Base-by-base conservation (phyloP, 2,329 filamentous ascomycete genomes). In the Penicillium sp. region DNA sequence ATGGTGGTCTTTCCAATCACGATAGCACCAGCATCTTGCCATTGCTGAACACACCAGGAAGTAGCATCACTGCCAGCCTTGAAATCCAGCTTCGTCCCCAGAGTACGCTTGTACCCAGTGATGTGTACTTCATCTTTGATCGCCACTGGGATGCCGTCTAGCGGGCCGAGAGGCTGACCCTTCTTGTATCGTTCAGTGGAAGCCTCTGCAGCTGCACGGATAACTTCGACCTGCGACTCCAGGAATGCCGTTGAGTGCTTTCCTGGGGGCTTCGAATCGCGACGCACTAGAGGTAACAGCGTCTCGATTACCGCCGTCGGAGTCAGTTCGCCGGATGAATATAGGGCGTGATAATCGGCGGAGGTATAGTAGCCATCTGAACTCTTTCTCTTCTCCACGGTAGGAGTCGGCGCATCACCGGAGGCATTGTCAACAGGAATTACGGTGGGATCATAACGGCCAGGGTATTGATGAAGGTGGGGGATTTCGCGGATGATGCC, bases 61-160 rank as follows among this genome's bases (percentile, higher is more conserved):
- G 86, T 87, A 50, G 75, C 72, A 42, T 72, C 71, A 13, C 69
- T 62, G 60, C 73, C 53, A 62, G 73, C 51, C 1, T 73, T 77
- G 47, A 79, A 77, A 53, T 85, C 76, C 37, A 82, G 73, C 51
- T 71, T 77, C 59, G 84, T 82, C 18, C 86, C 88, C 39, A 79
- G 69, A 43, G 81, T 84, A 52, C 77, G 80, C 41, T 79, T 77
- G 63, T 89, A 90, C 11, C 86, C 87, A 53, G 80, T 75, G 26
- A 89, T 73, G 53, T 85, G 77, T 13, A 84, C 77, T 60, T 95
- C 88, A 61, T 94, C 89, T 69, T 95, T 95, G 58, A 93, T 80
- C 0, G 84, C 86, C 40, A 94, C 79, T 0, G 89, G 89, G 1
- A 95, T 81, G 10, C 89, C 89, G 59, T 95, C 89, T 6, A 95